Conservation (phyloP, 257 asterid genomes). For the Coffea eugenioides region DNA sequence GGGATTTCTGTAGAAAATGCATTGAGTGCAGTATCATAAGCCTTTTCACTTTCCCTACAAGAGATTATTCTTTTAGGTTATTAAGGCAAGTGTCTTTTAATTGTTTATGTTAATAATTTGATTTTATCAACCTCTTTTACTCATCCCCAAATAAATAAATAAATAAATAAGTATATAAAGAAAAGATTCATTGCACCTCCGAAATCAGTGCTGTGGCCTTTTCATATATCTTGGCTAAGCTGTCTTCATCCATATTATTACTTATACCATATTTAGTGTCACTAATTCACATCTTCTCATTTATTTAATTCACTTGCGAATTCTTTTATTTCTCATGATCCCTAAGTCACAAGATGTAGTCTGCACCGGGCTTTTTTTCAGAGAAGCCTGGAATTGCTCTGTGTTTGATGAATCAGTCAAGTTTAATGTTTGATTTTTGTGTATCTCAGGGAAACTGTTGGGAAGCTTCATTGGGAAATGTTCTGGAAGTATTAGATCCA, state of each 20-base stretch:
- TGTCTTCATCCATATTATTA: background rate
- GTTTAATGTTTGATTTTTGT: constrained; percentile 5
- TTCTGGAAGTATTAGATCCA: constrained; percentile 89
- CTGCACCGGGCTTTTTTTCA: background rate
- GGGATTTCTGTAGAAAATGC: background rate
- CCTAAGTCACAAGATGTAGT: background rate
- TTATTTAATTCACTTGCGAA: background rate
- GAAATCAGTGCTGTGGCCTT: background rate
- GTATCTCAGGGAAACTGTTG: constrained; percentile 66
- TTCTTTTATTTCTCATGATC: background rate
- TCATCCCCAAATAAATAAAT: background rate
- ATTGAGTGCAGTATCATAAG: background rate
- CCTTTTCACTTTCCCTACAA: background rate
- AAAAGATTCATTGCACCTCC: background rate
- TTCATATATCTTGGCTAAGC: background rate
- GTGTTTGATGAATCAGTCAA: background rate
- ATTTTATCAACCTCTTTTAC: background rate
- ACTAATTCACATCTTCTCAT: constrained; percentile 2
- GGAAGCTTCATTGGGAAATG: constrained; percentile 92
- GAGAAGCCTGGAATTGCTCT: background rate
- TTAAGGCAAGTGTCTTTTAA: background rate
- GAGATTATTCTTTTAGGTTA: background rate
- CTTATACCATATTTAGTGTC: background rate
- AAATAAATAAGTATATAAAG: background rate
- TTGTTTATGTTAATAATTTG: background rate